phyloP scores from a whole-genome alignment of 257 asterid species.

The Echium plantagineum region DNA sequence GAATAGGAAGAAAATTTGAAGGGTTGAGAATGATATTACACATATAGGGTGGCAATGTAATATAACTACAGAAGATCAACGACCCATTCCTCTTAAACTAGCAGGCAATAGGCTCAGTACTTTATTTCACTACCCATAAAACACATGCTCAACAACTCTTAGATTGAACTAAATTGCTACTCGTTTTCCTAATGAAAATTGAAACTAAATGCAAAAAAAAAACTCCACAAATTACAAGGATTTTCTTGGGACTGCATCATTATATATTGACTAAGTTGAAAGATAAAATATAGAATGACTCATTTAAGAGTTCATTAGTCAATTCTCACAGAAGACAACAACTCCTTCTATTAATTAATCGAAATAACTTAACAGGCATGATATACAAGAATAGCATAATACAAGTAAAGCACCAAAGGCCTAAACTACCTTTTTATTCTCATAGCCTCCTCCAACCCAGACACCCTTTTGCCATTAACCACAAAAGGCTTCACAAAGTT shows the following conservation, averaged over 20 bases:
- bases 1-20: not conserved
- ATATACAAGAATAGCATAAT: not conserved
- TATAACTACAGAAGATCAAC: not conserved
- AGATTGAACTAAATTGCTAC: not conserved
- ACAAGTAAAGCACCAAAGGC: not conserved
- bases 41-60: not conserved
- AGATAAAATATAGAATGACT: not conserved
- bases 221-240: no score
- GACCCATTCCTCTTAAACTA: not conserved
- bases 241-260: no score
- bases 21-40: not conserved
- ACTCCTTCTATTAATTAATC: no score
- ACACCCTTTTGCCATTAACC: constrained; percentile 55
- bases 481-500: constrained; percentile 25
- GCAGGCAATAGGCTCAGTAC: not conserved
- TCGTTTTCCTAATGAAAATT: no score
- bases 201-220: not conserved
- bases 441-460: constrained; percentile 87
- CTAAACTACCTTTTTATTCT: constrained; percentile 53
- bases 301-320: not conserved
- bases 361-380: not conserved
- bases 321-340: not conserved
- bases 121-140: not conserved
- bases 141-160: no score
- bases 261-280: no score